Base-by-base conservation (phyloP, 768 basidiomycete genomes). In the Xerocomus spinulosus region DNA sequence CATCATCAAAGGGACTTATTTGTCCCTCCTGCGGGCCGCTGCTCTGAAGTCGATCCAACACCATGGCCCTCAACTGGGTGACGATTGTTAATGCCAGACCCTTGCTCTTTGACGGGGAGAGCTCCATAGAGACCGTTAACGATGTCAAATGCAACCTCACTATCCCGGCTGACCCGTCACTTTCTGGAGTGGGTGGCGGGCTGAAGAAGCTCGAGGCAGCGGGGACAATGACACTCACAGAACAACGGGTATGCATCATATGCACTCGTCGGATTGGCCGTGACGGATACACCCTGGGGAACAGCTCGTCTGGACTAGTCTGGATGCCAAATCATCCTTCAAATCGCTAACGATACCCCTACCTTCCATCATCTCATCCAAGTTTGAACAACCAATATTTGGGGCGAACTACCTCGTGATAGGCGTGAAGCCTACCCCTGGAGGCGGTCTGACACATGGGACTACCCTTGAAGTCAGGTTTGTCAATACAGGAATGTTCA, bases 51-150 rank as follows among this genome's bases (percentile, higher is more conserved):
- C 20, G 39, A 40, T 25, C 36, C 6, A 6, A 52, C 46, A 30
- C 46, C 52, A 90, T 90, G 88, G 82, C 87, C 7, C 73, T 91
- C 35, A 88, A 91, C 70, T 88, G 84, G 83, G 75, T 78, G 0
- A 86, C 85, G 76, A 72, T 89, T 21, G 73, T 73, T 47, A 73
- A 81, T 34, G 41, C 49, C 43, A 68, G 74, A 9, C 84, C 85
- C 5, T 69, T 87, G 9, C 83, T 84, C 14, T 70, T 89, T 17
- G 80, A 77, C 0, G 65, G 79, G 36, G 88, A 92, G 63, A 68
- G 69, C 59, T 75, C 70, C 1, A 76, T 89, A 32, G 76, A 78
- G 13, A 72, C 71, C 1, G 57, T 85, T 46, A 76, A 81, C 43
- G 79, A 79, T 21, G 83, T 75, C 32, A 85, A 87, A 44, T 58